These are phyloP conservation scores for Syzygium jambos DNA, from an alignment of 345 rosid genomes.

Conservation along the genomic window DNA sequence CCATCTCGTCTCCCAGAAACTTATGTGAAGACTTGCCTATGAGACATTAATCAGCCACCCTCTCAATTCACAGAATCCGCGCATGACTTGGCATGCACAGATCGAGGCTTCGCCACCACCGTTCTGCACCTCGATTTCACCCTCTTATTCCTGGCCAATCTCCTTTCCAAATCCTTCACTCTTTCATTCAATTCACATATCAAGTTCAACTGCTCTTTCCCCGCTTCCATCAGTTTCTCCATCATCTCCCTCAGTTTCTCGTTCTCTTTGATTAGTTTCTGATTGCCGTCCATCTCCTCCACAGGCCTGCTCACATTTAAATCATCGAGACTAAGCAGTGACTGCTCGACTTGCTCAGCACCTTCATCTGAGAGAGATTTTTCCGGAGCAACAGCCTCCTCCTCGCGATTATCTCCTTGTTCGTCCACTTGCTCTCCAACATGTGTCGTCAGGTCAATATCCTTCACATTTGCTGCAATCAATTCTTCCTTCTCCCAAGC, in stretches of 20 bases:
- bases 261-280: slow-evolving; percentile 42
- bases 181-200: slow-evolving; percentile 45
- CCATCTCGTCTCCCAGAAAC: not conserved
- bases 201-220: slow-evolving; percentile 44
- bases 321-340: not conserved
- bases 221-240: slow-evolving; percentile 54
- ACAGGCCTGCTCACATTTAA: not conserved
- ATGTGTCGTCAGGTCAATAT: not conserved
- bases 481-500: not conserved
- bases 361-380: not conserved
- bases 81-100: not conserved
- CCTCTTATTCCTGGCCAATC: slow-evolving; percentile 30
- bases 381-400: not conserved
- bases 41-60: not conserved
- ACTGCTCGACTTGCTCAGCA: not conserved
- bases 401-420: not conserved
- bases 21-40: not conserved
- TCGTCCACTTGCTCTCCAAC: not conserved
- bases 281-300: slow-evolving; percentile 3
- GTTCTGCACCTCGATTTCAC: not conserved
- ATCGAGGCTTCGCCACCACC: not conserved
- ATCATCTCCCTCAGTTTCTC: slow-evolving; percentile 40
- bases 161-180: slow-evolving; percentile 49
- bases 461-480: not conserved
- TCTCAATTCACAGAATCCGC: not conserved